Evolutionary conservation across 208 protist species (phyloP), one percentile per base, ranked within the genome.

Genomic region (Strigomonas culicis): DNA sequence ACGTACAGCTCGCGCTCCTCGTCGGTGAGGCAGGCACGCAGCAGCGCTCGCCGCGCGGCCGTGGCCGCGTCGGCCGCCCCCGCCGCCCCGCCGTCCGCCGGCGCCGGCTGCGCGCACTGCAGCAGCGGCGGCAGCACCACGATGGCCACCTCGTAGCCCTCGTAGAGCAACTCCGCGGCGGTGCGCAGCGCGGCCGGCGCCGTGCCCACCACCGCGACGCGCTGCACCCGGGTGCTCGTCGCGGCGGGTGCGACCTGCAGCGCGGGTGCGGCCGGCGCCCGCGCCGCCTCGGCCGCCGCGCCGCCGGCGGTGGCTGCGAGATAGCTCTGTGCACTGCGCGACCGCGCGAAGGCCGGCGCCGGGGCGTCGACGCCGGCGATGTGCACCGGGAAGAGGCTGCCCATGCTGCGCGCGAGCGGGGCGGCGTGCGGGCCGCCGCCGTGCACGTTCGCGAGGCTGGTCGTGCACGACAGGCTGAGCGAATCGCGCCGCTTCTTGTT

Each of bases 191-290:
- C 43, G 15, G 34, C 39, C 13, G 51, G 63, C 28, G 63, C 52
- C 36, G 44, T 41, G 46, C 63, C 63, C 25, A 68, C 13, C 2
- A 68, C 11, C 24, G 63, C 63, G 7, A 68, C 25, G 17, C 63
- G 63, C 7, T 52, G 50, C 41, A 68, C 47, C 2, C 6, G 36
- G 22, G 50, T 44, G 41, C 44, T 53, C 7, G 46, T 49, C 15
- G 63, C 63, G 4, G 63, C 51, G 22, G 63, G 63, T n/a, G 63
- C 63, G 52, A 61, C 8, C 30, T 4, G 25, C 30, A 3, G 15
- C 24, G 21, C 17, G 13, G 52, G 13, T 58, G 52, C 7, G 34
- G 10, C 7, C 7, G 34, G 34, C 10, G 34, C 4, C 7, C 7
- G 34, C 4, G 34, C n/a, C n/a, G n/a, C n/a, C n/a, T n/a, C 30